Evolutionary conservation across 2,329 filamentous ascomycete genomes (phyloP).

Genomic region (Colletotrichum limetticola): DNA sequence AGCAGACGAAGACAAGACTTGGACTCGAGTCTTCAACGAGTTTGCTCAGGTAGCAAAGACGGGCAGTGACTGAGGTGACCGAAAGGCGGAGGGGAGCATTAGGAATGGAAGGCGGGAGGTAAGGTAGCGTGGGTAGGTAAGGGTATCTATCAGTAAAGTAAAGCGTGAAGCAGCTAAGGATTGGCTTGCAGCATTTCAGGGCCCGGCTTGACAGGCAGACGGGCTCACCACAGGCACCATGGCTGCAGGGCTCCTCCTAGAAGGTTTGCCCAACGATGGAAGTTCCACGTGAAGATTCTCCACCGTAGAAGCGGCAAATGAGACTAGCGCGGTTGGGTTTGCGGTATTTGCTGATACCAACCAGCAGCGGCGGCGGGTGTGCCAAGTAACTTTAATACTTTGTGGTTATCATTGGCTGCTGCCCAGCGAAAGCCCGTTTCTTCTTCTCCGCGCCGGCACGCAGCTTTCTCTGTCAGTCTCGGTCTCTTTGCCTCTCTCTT

Average conservation of each 20-base stretch:
- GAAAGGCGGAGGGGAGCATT: neutral
- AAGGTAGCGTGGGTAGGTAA: neutral
- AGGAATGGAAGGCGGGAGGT: too few species aligned
- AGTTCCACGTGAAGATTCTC: constrained; percentile 33
- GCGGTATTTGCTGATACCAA: constrained; percentile 20
- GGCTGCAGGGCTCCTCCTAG: constrained; percentile 22
- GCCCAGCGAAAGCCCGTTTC: neutral
- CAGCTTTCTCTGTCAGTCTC: neutral
- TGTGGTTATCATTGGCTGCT: neutral
- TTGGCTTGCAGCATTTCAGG: constrained; percentile 15
- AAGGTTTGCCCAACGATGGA: neutral
- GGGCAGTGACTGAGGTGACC: constrained; percentile 5
- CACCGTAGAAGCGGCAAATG: constrained; percentile 17
- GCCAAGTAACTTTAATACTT: constrained; percentile 15
- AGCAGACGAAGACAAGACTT: constrained; percentile 34
- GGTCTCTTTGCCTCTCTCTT: neutral
- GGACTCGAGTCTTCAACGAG: constrained; percentile 31
- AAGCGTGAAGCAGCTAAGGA: neutral
- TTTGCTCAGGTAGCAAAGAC: neutral
- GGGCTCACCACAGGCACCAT: neutral
- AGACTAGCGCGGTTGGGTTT: constrained; percentile 17
- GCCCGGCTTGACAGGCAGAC: neutral
- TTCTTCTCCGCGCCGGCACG: neutral
- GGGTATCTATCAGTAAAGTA: neutral
- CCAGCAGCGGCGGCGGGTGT: neutral